Conservation (phyloP, 1,284 basidiomycete genomes). For the Stygiomarasmius scandens region DNA sequence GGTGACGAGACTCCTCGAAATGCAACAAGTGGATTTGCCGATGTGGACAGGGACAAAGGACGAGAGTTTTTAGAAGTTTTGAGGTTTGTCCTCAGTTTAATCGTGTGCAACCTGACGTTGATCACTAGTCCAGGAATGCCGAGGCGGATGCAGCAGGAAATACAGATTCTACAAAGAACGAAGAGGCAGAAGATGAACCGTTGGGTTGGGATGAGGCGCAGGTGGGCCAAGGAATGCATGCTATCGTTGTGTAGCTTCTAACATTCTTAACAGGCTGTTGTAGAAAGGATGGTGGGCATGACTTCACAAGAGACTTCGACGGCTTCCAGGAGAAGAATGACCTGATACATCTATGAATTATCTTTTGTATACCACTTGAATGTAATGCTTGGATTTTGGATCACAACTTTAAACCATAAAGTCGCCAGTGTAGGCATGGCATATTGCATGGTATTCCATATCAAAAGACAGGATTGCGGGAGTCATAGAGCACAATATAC, state of each 20-base stretch:
- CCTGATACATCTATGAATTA: neutral
- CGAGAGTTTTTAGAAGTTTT: slow-evolving; percentile 62
- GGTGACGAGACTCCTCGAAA: slow-evolving; percentile 60
- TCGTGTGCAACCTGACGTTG: neutral
- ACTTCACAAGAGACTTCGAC: slow-evolving; percentile 21
- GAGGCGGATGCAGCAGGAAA: slow-evolving; percentile 28
- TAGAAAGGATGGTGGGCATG: slow-evolving; percentile 70
- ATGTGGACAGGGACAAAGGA: slow-evolving; percentile 49
- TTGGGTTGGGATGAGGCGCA: slow-evolving; percentile 70
- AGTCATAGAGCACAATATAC: slow-evolving; percentile 1
- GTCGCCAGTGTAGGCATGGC: neutral
- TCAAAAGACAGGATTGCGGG: neutral
- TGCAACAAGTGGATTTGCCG: slow-evolving; percentile 27
- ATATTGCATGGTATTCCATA: slow-evolving; percentile 8
- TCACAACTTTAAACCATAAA: too few species aligned
- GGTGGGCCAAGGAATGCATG: slow-evolving; percentile 33
- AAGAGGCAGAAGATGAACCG: slow-evolving; percentile 49
- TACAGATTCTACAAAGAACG: slow-evolving; percentile 45
- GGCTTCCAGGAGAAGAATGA: neutral
- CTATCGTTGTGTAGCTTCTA: neutral
- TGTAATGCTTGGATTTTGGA: too few species aligned
- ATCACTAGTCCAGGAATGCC: slow-evolving; percentile 23
- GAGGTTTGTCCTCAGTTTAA: slow-evolving; percentile 33
- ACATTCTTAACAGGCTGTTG: slow-evolving; percentile 44
- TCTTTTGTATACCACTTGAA: too few species aligned